Percentiles rank a stretch among this genome's conserved stretches.
Conservation (phyloP, 1,284 basidiomycete species). For the Leucoagaricus sp. region DNA sequence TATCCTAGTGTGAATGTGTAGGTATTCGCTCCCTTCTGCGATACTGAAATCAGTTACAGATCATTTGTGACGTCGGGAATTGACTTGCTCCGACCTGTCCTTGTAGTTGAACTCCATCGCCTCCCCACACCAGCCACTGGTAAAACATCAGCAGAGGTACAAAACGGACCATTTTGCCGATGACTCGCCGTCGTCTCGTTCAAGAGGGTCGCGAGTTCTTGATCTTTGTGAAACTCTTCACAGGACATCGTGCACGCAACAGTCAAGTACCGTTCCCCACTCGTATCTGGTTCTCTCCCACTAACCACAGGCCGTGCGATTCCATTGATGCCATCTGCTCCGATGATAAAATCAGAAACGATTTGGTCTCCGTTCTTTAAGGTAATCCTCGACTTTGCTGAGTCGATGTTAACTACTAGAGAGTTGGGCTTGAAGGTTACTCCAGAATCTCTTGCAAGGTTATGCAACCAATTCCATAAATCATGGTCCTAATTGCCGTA, state of each 20-base stretch:
- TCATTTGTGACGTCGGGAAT: neutral
- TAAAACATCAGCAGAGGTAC: neutral
- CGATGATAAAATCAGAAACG: slow-evolving; percentile 50
- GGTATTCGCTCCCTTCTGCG: slow-evolving; percentile 25
- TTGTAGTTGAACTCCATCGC: slow-evolving; percentile 33
- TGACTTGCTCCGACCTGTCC: slow-evolving; percentile 32
- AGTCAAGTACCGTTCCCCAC: slow-evolving; percentile 43
- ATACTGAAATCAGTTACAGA: neutral
- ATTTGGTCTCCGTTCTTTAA: slow-evolving; percentile 40
- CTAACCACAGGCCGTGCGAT: slow-evolving; percentile 48
- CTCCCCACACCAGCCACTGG: slow-evolving; percentile 41
- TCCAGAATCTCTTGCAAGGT: slow-evolving; percentile 45
- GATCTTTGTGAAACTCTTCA: slow-evolving; percentile 33
- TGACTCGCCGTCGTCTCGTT: slow-evolving; percentile 31
- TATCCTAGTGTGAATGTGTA: slow-evolving; percentile 29
- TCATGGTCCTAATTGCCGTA: slow-evolving; percentile 53
- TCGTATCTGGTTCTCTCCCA: slow-evolving; percentile 24
- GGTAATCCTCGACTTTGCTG: slow-evolving; percentile 35
- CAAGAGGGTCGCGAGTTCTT: slow-evolving; percentile 34
- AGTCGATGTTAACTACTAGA: slow-evolving; percentile 45
- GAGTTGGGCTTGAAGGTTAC: slow-evolving; percentile 51
- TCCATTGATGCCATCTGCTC: slow-evolving; percentile 58
- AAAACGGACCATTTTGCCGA: neutral
- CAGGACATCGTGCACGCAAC: slow-evolving; percentile 41
- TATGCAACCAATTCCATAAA: slow-evolving; percentile 52